Conservation (phyloP, 2,329 filamentous ascomycete species). For the Cercospora sojina region DNA sequence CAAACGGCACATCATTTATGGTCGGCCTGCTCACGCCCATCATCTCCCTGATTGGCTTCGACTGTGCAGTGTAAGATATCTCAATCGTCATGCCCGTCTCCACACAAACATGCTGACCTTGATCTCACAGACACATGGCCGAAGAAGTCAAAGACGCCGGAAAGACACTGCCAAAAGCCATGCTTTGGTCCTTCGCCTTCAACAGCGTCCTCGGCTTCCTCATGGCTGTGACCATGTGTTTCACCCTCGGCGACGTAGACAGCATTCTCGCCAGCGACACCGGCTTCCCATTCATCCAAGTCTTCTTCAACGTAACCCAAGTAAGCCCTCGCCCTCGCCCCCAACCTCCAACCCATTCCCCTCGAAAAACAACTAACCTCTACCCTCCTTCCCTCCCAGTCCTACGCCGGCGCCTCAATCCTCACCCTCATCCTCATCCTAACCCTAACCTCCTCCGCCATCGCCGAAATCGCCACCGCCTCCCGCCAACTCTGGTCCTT, state of each 20-base stretch:
- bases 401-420: slow-evolving; percentile 31
- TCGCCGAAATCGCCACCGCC: slow-evolving; percentile 35
- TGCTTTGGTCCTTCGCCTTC: slow-evolving; percentile 10
- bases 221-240: slow-evolving; percentile 34
- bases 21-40: slow-evolving; percentile 7
- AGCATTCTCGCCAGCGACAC: slow-evolving; percentile 24
- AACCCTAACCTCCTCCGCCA: slow-evolving; percentile 28
- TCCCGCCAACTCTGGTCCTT: slow-evolving; percentile 37
- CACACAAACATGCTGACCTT: not conserved
- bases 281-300: slow-evolving; percentile 36
- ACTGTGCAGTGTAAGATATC: slow-evolving; percentile 5
- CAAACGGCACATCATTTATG: slow-evolving; percentile 8
- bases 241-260: slow-evolving; percentile 33
- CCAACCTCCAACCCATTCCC: no score
- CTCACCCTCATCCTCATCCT: slow-evolving; percentile 37
- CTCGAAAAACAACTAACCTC: not conserved
- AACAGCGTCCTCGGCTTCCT: slow-evolving; percentile 18
- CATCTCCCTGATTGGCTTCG: slow-evolving; percentile 12
- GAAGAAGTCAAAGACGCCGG: slow-evolving; percentile 19
- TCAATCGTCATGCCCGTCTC: not conserved
- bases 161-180: slow-evolving; percentile 8
- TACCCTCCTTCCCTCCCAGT: no score
- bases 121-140: slow-evolving; percentile 5
- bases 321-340: not conserved
- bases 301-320: slow-evolving; percentile 34